A percentile compares a stretch with the other conserved stretches of the same genome.
phyloP scores from a whole-genome alignment of 805 yeast species.

The Candida qinlingensis region DNA sequence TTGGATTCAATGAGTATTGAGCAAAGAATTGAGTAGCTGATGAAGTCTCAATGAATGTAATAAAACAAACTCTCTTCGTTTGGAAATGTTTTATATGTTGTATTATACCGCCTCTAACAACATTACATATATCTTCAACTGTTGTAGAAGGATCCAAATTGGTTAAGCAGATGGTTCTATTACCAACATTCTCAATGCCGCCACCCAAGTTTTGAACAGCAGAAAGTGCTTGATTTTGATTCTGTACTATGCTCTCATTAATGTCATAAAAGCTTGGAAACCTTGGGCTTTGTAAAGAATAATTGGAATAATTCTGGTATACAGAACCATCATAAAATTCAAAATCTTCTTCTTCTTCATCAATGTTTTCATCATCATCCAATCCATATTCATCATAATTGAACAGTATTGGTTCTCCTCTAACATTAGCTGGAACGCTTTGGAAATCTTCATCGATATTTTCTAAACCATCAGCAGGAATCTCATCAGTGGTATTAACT shows the following conservation, averaged over 20 bases:
- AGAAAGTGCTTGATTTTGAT: slow-evolving; percentile 88
- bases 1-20: slow-evolving; percentile 50
- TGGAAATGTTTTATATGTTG: slow-evolving; percentile 51
- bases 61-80: slow-evolving; percentile 56
- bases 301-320: neutral
- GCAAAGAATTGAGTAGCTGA: slow-evolving; percentile 66
- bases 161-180: slow-evolving; percentile 67
- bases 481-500: slow-evolving; percentile 1
- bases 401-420: neutral
- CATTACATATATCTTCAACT: slow-evolving; percentile 70
- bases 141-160: slow-evolving; percentile 60
- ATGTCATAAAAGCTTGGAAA: slow-evolving; percentile 3
- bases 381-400: neutral
- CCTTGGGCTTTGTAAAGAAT: neutral
- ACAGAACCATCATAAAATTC: neutral
- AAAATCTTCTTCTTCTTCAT: neutral
- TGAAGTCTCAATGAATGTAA: slow-evolving; percentile 60
- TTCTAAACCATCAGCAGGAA: neutral
- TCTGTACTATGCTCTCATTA: slow-evolving; percentile 61
- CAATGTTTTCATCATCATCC: neutral
- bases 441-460: slow-evolving; percentile 1
- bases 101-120: slow-evolving; percentile 71
- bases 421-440: slow-evolving; percentile 1
- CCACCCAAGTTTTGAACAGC: slow-evolving; percentile 80
- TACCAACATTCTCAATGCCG: slow-evolving; percentile 73